Evolutionary conservation across 2,329 filamentous ascomycete species (phyloP).

Genomic region (Furcasterigmium furcatum): DNA sequence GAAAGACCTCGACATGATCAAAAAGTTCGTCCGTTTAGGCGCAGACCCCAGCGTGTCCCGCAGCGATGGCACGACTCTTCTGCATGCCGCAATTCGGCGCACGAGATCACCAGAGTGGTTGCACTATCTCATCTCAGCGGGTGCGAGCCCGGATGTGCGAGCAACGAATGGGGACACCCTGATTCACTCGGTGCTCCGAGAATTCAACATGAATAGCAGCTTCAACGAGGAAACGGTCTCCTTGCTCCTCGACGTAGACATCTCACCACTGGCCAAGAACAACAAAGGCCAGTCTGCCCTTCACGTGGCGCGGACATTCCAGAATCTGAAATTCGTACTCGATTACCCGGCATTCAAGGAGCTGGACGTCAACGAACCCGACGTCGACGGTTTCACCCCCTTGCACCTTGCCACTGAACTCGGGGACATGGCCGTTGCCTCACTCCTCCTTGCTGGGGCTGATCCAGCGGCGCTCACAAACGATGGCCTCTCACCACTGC

Average conservation of each 20-base stretch:
- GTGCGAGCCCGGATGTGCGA: background rate
- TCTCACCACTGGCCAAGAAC: background rate
- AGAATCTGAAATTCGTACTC: background rate
- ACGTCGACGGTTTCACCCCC: constrained; percentile 13
- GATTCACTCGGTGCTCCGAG: background rate
- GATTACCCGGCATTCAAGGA: background rate
- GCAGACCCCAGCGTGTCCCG: constrained; percentile 13
- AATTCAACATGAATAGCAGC: background rate
- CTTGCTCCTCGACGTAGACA: background rate
- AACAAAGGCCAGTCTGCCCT: background rate
- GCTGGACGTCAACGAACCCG: background rate
- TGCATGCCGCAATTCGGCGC: constrained; percentile 3
- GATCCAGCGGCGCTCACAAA: constrained; percentile 23
- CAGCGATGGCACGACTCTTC: constrained; percentile 13
- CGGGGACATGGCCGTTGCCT: constrained; percentile 15
- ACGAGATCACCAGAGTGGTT: background rate
- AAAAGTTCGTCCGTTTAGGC: constrained; percentile 5
- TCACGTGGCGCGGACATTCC: background rate
- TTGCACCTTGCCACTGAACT: constrained; percentile 18
- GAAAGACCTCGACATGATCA: background rate
- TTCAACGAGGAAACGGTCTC: background rate
- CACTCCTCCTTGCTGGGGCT: constrained; percentile 31
- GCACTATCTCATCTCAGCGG: background rate
- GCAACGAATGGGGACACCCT: background rate
- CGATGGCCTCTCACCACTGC: constrained; percentile 32